phyloP scores from a whole-genome alignment of 2,329 filamentous ascomycete species.

The Diplocarpon rosae region DNA sequence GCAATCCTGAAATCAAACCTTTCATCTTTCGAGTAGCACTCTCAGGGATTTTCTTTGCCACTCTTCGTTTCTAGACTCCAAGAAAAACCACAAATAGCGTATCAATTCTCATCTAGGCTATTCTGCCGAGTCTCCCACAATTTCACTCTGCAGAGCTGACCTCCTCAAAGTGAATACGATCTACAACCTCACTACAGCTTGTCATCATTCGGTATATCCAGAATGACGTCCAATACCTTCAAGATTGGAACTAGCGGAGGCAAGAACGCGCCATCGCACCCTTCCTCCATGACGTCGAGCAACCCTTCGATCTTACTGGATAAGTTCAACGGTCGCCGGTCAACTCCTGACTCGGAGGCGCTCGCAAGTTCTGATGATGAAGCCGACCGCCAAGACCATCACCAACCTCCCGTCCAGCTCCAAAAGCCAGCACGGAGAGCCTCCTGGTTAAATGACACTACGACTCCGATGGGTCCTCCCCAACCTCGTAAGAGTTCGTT shows the following conservation, averaged over 20 bases:
- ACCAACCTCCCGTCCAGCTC: slow-evolving; percentile 37
- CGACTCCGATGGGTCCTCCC: slow-evolving; percentile 46
- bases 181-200: too few species aligned
- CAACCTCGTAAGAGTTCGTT: slow-evolving; percentile 68
- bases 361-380: slow-evolving; percentile 93
- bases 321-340: slow-evolving; percentile 67
- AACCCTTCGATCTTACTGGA: slow-evolving; percentile 60
- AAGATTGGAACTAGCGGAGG: slow-evolving; percentile 4
- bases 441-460: slow-evolving; percentile 80
- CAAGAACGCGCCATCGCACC: slow-evolving; percentile 38
- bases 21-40: too few species aligned
- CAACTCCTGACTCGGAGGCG: slow-evolving; percentile 89
- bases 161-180: too few species aligned
- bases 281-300: slow-evolving; percentile 39
- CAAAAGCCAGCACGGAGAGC: slow-evolving; percentile 58
- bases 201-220: neutral
- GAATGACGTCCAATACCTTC: slow-evolving; percentile 1
- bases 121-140: too few species aligned
- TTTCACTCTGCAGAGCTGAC: too few species aligned
- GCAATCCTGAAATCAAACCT: too few species aligned
- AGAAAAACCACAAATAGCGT: too few species aligned
- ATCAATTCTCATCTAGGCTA: too few species aligned
- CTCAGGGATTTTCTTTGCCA: too few species aligned
- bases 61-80: too few species aligned
- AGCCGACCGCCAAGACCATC: slow-evolving; percentile 48